Evolutionary conservation across 2,329 filamentous ascomycete genomes (phyloP).

Genomic region (Stemphylium vesicarium): DNA sequence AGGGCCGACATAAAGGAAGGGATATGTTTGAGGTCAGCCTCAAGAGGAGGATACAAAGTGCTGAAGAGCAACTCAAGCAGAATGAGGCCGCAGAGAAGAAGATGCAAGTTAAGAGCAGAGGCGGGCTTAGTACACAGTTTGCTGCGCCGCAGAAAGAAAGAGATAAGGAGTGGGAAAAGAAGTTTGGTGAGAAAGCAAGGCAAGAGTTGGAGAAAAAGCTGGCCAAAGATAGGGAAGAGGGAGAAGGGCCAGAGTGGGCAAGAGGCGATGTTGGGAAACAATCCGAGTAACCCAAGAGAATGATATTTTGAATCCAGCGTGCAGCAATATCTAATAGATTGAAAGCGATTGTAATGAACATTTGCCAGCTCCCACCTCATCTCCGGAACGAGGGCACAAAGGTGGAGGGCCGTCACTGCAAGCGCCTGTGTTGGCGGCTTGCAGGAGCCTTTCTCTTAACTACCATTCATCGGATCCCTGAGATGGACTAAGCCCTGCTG

Average conservation of each 20-base stretch:
- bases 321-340: too few species aligned
- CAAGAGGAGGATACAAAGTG: slow-evolving; percentile 51
- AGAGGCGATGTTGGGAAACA: slow-evolving; percentile 12
- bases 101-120: slow-evolving; percentile 52
- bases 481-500: too few species aligned
- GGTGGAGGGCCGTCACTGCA: too few species aligned
- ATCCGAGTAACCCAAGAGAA: background rate
- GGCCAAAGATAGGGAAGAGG: slow-evolving; percentile 19
- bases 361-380: too few species aligned
- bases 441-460: too few species aligned
- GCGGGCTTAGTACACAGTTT: slow-evolving; percentile 48
- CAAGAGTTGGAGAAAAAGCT: slow-evolving; percentile 19
- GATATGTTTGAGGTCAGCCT: slow-evolving; percentile 54
- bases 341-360: too few species aligned
- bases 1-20: slow-evolving; percentile 45
- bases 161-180: slow-evolving; percentile 33
- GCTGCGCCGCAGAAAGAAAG: slow-evolving; percentile 39
- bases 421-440: too few species aligned
- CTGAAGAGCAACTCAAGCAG: slow-evolving; percentile 48
- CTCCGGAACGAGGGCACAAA: too few species aligned
- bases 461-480: too few species aligned
- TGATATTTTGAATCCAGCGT: too few species aligned
- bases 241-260: slow-evolving; percentile 13
- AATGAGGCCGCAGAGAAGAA: slow-evolving; percentile 46
- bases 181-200: slow-evolving; percentile 29